Evolutionary conservation across 306 rosid species (phyloP), one percentile per base, ranked within the genome.

Genomic region (Cucurbita pepo): DNA sequence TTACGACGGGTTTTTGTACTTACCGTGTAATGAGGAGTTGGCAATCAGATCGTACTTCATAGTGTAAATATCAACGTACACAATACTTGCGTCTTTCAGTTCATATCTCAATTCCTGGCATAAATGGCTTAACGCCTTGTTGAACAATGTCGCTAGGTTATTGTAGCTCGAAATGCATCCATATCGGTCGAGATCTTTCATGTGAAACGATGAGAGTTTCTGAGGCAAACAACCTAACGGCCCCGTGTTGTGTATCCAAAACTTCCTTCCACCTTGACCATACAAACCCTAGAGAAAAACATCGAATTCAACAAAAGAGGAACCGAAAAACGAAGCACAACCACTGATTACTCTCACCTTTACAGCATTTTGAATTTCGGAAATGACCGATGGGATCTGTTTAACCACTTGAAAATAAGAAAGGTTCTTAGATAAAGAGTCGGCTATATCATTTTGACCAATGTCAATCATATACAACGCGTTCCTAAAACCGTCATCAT

Each of bases 211-310:
- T 10, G 91, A 63, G 8, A 94, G 83, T 59, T 89, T 69, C 30
- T 90, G 96, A 77, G 98, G 98, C 53, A 94, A 93, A 80, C 98
- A 94, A 38, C 97, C 98, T 55, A 89, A 73, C 7, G 98, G 98
- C 21, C 98, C 98, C 1, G 97, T 90, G 79, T 90, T 94, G 82
- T 94, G 98, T 65, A 94, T 52, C 97, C 98, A 94, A 79, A 94
- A 94, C 55, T 94, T 94, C 81, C 98, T 84, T 59, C 89, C 98
- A 43, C 98, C 98, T 74, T 80, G 75, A 47, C 86, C 83, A 60
- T 94, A 85, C 69, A 94, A 75, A 59, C 72, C 67, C 98, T 94
- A 84, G 22, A 84, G 22, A 59, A 66, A 56, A 60, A 1, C 13
- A 21, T 70, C 8, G 1, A 9, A 15, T 47, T 8, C 58, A 34